phyloP scores from a whole-genome alignment of 805 yeast species.

The Wickerhamia fluorescens region DNA sequence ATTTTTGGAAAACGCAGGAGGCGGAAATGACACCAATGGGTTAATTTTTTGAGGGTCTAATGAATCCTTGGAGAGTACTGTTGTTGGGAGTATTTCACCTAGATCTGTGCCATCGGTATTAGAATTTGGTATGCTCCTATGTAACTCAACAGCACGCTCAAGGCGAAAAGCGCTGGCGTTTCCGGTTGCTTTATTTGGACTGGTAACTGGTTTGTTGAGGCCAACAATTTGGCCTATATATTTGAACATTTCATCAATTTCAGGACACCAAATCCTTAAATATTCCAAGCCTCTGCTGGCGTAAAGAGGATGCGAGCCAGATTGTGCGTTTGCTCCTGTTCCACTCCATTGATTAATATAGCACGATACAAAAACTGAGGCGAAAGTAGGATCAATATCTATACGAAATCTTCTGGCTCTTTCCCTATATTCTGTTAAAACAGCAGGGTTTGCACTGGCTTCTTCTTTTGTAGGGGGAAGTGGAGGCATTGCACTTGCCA shows the following conservation, averaged over 20 bases:
- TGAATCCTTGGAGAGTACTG: not conserved
- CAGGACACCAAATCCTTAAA: conserved; percentile 28
- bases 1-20: conserved; percentile 16
- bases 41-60: conserved; percentile 11
- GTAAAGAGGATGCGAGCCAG: conserved; percentile 26
- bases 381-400: conserved; percentile 28
- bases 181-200: conserved; percentile 7
- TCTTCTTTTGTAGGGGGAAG: conserved; percentile 24
- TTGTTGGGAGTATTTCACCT: conserved; percentile 1
- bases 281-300: conserved; percentile 23
- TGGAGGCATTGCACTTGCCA: conserved; percentile 26
- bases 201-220: conserved; percentile 1
- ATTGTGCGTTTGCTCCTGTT: conserved; percentile 14
- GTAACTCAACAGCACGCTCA: conserved; percentile 4
- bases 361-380: conserved; percentile 22
- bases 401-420: conserved; percentile 12
- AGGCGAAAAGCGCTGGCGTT: conserved; percentile 11
- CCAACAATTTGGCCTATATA: conserved; percentile 5
- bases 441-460: conserved; percentile 13
- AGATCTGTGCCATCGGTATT: not conserved
- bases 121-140: not conserved
- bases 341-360: conserved; percentile 20
- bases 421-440: conserved; percentile 11
- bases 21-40: conserved; percentile 26
- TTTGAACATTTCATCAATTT: conserved; percentile 14